Conservation (phyloP, 495 filamentous ascomycete genomes). For the Penicillium psychrofluorescens region DNA sequence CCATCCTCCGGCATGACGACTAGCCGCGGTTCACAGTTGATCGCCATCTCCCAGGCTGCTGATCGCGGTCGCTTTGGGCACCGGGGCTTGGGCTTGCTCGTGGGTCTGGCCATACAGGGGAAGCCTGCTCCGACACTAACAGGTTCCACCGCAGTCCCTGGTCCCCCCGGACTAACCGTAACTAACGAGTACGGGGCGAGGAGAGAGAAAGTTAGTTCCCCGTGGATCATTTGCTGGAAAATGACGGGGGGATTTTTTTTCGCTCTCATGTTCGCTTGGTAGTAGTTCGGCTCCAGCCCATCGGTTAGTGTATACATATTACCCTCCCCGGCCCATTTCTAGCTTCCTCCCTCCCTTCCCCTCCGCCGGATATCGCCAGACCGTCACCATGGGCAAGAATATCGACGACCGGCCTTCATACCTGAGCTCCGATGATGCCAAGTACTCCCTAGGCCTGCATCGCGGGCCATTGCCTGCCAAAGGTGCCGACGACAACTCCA, state of each 20-base stretch:
- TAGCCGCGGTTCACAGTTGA: constrained; percentile 20
- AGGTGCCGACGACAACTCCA: constrained; percentile 8
- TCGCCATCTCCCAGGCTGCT: constrained; percentile 15
- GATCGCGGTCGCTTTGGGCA: constrained; percentile 9
- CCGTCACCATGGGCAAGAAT: constrained; percentile 16
- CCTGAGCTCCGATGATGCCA: constrained; percentile 23
- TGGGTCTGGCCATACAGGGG: constrained; percentile 10
- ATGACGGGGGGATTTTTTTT: background rate
- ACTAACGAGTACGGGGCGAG: too few relatives aligned
- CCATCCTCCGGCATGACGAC: background rate
- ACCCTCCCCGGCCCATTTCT: too few relatives aligned
- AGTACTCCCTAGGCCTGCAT: constrained; percentile 27
- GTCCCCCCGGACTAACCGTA: background rate
- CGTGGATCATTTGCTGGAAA: too few relatives aligned
- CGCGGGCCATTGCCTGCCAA: constrained; percentile 24
- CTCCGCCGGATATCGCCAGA: background rate
- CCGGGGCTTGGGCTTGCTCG: constrained; percentile 1
- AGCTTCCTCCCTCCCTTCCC: background rate
- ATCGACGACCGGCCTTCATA: constrained; percentile 20
- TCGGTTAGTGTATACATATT: too few relatives aligned
- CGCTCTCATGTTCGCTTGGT: background rate
- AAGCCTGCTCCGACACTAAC: constrained; percentile 13
- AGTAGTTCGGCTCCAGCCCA: too few relatives aligned
- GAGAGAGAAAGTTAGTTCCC: too few relatives aligned
- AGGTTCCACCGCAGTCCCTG: background rate